Conservation (phyloP, 345 rosid genomes). For the Salix dunnii region DNA sequence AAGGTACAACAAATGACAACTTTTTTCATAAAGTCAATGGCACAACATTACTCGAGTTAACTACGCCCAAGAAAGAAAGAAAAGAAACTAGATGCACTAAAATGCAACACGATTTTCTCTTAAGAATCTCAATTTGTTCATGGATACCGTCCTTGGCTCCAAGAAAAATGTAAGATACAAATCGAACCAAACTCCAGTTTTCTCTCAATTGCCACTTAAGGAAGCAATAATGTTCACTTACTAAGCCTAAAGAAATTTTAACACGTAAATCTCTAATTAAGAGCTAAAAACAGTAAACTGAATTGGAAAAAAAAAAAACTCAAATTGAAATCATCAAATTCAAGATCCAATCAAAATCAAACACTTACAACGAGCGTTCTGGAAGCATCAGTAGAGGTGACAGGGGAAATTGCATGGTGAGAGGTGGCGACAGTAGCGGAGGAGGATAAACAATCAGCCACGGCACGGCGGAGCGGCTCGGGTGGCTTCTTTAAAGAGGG, state of each 20-base stretch:
- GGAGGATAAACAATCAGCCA: constrained; percentile 66
- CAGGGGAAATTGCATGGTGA: constrained; percentile 55
- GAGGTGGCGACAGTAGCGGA: constrained; percentile 49
- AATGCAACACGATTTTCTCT: constrained; percentile 2
- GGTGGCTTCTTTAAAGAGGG: constrained; percentile 79
- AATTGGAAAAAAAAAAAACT: not conserved
- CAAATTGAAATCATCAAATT: constrained; percentile 13
- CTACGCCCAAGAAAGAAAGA: too few species aligned
- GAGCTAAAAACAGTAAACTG: not conserved
- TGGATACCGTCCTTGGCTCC: not conserved
- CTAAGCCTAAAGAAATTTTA: not conserved
- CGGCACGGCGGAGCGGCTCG: constrained; percentile 90
- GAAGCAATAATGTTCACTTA: not conserved
- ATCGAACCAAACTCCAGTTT: not conserved
- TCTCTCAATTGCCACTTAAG: not conserved
- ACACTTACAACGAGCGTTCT: constrained; percentile 85
- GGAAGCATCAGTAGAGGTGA: constrained; percentile 69
- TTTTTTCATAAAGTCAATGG: not conserved
- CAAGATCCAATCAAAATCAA: constrained; percentile 39
- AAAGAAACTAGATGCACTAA: not conserved
- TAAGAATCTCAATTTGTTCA: not conserved
- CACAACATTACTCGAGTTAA: not conserved
- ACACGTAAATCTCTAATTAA: not conserved
- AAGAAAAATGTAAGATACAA: not conserved
- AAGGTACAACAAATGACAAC: not conserved